Evolutionary conservation across 192 early-diverging fungal genomes (phyloP), one percentile per base, ranked within the genome.

Genomic region (Coemansia sp.): DNA sequence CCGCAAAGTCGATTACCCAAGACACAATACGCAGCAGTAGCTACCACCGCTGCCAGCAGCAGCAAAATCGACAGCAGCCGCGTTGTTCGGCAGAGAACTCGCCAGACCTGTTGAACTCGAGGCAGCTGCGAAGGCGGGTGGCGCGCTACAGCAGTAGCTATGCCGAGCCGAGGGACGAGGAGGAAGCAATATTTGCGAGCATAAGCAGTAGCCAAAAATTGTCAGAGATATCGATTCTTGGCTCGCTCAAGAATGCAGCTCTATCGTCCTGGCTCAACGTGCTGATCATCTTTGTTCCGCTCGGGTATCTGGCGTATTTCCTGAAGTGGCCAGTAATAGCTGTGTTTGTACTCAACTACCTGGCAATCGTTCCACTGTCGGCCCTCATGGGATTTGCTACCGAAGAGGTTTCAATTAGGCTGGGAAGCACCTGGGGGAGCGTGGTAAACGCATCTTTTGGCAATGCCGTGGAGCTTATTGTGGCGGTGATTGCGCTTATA

Each of bases 341-440:
- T 17, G 74, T 85, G 17, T 98, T 98, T 78, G 54, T 89, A 38
- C 73, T 95, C 54, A 96, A 96, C 76, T 94, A 95, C 50, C 65
- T 93, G 48, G 93, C 92, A 23, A 92, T 96, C 63, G 80, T 98
- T 23, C 93, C 93, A 9, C 81, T 96, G 41, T 95, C 94, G 9
- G 90, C 92, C 77, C 81, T 98, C 57, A 85, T 98, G 40, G 93
- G 90, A 17, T 89, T 92, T 71, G 86, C 88, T 3, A 98, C 93
- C 6, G 95, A 98, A 62, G 92, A 98, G 56, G 69, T 95, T 23
- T 76, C 87, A 25, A 46, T 88, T 11, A 76, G 90, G 38, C 80
- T 88, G 29, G 87, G 86, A n/a, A 77, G 92, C 60, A 87, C 82
- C 0, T 80, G 89, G 63, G 88, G 86, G 43, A 87, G 84, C 10